Percentiles rank a stretch among this genome's conserved stretches.
Evolutionary conservation across 169 alveolate genomes (phyloP).

Genomic region (Plasmodium cynomolgi): DNA sequence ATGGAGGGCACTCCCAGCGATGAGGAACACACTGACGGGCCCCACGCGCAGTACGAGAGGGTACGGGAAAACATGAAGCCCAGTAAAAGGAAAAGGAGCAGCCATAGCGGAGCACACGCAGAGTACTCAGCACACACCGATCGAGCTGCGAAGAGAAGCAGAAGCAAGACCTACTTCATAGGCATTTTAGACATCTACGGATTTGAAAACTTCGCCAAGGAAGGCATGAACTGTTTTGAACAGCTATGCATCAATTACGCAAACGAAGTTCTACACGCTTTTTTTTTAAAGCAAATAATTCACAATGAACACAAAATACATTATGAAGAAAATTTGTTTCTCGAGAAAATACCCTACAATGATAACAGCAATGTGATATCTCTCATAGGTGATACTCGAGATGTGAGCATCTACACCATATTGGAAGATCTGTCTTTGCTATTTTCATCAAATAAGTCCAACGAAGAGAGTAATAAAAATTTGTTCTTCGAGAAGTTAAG

Average conservation of each 20-base stretch:
- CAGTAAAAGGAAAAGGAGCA: not conserved
- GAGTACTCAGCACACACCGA: not conserved
- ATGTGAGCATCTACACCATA: constrained; percentile 61
- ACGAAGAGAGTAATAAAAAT: constrained; percentile 56
- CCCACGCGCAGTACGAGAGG: no score
- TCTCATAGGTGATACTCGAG: constrained; percentile 76
- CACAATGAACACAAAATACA: constrained; percentile 84
- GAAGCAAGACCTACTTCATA: constrained; percentile 67
- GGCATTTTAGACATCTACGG: constrained; percentile 90
- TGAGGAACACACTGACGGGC: not conserved
- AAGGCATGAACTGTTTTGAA: constrained; percentile 87
- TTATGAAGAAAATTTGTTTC: constrained; percentile 77
- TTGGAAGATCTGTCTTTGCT: constrained; percentile 62
- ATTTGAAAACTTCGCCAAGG: constrained; percentile 87
- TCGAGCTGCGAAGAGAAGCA: not conserved
- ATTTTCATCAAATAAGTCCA: constrained; percentile 39
- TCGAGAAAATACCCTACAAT: constrained; percentile 72
- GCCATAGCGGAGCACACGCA: constrained; percentile 28
- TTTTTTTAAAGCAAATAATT: constrained; percentile 89
- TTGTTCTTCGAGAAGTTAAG: constrained; percentile 49
- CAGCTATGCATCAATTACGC: constrained; percentile 92
- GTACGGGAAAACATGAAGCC: not conserved
- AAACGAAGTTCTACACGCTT: constrained; percentile 89
- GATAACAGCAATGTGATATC: constrained; percentile 82
- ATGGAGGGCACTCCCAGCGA: not conserved